Conservation (phyloP, 179 eudicot species). For the Sideroxylon spinosum region DNA sequence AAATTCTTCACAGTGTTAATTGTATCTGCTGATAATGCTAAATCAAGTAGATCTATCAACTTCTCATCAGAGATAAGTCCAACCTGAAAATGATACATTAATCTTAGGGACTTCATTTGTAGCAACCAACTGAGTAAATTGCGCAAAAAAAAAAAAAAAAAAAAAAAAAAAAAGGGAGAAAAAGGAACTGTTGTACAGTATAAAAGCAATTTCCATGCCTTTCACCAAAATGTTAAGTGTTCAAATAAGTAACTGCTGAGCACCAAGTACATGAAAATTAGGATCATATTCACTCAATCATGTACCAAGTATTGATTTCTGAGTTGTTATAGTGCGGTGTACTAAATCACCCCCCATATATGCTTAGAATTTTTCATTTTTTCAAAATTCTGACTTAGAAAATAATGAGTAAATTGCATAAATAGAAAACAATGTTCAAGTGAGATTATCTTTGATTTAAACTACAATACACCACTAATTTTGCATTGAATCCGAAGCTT, state of each 20-base stretch:
- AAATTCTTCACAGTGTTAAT: conserved; percentile 81
- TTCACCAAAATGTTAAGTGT: neutral
- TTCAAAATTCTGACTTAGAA: too few relatives aligned
- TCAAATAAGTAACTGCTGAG: neutral
- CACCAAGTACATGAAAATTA: conserved; percentile 5
- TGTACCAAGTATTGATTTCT: neutral
- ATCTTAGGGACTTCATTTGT: neutral
- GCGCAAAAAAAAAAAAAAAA: neutral
- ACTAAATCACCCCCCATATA: neutral
- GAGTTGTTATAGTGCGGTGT: neutral
- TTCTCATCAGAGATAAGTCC: conserved; percentile 93
- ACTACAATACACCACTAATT: too few relatives aligned
- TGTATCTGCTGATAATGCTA: conserved; percentile 93
- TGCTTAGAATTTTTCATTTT: too few relatives aligned
- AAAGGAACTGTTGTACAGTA: neutral
- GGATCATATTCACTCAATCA: neutral
- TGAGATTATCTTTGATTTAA: too few relatives aligned
- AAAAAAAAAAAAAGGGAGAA: too few relatives aligned
- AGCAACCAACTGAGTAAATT: neutral
- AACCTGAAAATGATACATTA: conserved; percentile 38
- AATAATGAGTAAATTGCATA: too few relatives aligned
- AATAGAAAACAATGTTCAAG: too few relatives aligned
- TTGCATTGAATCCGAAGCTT: too few relatives aligned
- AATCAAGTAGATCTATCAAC: conserved; percentile 85
- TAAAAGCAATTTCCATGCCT: neutral